Evolutionary conservation across 2,329 filamentous ascomycete species (phyloP), one percentile per base, ranked within the genome.

Genomic region (Botrytis elliptica): DNA sequence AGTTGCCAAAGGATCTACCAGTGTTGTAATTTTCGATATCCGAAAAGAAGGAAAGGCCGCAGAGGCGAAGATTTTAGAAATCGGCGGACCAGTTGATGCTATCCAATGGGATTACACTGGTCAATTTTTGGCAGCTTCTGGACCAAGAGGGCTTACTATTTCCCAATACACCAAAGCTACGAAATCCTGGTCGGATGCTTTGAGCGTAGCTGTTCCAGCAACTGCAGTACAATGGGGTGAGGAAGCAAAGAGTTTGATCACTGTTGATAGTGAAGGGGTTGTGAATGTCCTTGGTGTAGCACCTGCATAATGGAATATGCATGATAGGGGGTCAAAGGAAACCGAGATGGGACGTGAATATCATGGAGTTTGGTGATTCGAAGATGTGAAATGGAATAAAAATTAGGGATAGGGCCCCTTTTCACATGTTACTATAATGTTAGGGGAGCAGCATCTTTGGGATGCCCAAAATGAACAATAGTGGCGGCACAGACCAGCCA

Each of bases 31-130:
- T 72, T 98, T 97, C 86, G 95, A 98, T 82, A 87, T 99, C 75
- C 91, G 96, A 78, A 98, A 97, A 84, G 90, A 97, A 78, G 92
- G 95, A 75, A 94, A 93, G 77, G 91, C 92, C 29, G 91, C 91
- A 8, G 88, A 90, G 79, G 90, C 91, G 81, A 97, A 97, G 86
- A 89, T 92, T n/a, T 86, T 99, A 59, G 94, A 98, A 77, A 91
- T 92, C 64, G 95, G 94, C 73, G 91, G 90, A 75, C 86, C 89
- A n/a, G 89, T 97, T 66, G 88, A 92, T 75, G 90, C 88, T 59
- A 86, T 98, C 76, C 87, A 88, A 67, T 99, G 95, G 95, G 96
- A 99, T 81, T 98, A 97, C 85, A 96, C 93, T 10, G 95, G 95
- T 62, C 95, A 98, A 83, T 99, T 93, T 85, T 86, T 99, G 71